Evolutionary conservation across 192 early-diverging fungal genomes (phyloP).

Genomic region (Backusella psychrophila): DNA sequence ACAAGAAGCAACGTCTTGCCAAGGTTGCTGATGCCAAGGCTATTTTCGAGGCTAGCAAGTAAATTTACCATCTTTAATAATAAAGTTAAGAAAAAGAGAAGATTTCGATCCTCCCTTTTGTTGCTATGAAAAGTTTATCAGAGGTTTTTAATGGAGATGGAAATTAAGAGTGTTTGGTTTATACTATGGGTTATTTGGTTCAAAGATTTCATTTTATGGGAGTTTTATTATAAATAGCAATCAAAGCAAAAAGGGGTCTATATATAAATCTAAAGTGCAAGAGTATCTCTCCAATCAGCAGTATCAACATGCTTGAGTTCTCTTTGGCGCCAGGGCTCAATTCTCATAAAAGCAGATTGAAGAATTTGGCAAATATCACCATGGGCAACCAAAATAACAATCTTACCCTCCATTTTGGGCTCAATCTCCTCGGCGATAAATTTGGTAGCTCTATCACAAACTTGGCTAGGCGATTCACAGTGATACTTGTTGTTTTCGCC

Average conservation of each 20-base stretch:
- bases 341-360: conserved; percentile 37
- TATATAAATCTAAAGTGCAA: neutral
- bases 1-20: conserved; percentile 90
- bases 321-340: conserved; percentile 45
- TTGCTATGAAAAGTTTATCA: neutral
- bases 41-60: conserved; percentile 22
- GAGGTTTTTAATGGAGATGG: neutral
- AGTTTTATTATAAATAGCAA: neutral
- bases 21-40: conserved; percentile 84
- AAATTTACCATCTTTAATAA: conserved; percentile 1
- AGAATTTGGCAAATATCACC: conserved; percentile 55
- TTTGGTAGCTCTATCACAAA: conserved; percentile 24
- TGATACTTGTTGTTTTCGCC: conserved; percentile 16
- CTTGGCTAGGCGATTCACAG: conserved; percentile 22
- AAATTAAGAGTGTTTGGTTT: neutral
- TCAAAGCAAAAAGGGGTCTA: neutral
- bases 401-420: conserved; percentile 19
- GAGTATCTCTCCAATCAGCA: conserved; percentile 41
- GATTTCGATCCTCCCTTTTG: neutral
- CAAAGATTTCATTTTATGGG: neutral
- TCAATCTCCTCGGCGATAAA: conserved; percentile 38
- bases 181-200: neutral
- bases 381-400: conserved; percentile 46
- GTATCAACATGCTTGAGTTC: conserved; percentile 44
- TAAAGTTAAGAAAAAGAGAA: neutral